phyloP scores from a whole-genome alignment of 2,329 filamentous ascomycete species.

The Fusarium equiseti region DNA sequence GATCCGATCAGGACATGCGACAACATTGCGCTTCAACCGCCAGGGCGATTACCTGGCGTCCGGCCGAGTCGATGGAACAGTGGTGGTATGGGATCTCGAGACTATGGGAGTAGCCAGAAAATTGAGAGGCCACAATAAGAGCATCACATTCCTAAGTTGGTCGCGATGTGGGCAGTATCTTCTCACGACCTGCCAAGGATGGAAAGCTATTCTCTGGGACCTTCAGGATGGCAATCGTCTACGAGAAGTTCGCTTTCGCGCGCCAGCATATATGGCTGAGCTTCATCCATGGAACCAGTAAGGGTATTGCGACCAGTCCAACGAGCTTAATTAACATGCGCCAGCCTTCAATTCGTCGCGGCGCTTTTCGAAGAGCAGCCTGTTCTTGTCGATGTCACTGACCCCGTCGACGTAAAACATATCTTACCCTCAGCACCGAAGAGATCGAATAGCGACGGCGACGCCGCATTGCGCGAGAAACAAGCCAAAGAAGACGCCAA shows the following conservation, averaged over 20 bases:
- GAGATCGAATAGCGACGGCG: conserved; percentile 75
- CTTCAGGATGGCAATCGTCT: conserved; percentile 76
- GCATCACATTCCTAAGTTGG: conserved; percentile 96
- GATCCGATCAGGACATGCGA: conserved; percentile 78
- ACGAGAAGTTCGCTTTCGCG: conserved; percentile 89
- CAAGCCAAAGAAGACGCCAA: conserved; percentile 92
- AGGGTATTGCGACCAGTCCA: conserved; percentile 20
- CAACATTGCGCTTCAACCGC: conserved; percentile 86
- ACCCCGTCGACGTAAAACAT: conserved; percentile 77
- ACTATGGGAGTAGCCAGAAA: conserved; percentile 97
- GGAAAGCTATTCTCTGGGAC: conserved; percentile 97
- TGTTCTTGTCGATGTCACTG: conserved; percentile 83
- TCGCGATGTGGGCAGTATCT: conserved; percentile 91
- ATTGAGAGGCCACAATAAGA: conserved; percentile 90
- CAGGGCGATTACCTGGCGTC: conserved; percentile 95
- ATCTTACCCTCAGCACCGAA: conserved; percentile 85
- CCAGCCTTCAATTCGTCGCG: conserved; percentile 83
- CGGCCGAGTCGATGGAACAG: conserved; percentile 91
- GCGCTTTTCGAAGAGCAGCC: conserved; percentile 95
- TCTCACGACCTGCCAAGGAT: conserved; percentile 92
- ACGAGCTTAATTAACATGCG: conserved; percentile 37
- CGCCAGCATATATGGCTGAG: conserved; percentile 95
- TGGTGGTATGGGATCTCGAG: conserved; percentile 97
- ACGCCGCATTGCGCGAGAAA: conserved; percentile 80
- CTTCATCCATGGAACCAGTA: conserved; percentile 92